Evolutionary conservation across 164 flowering plant genomes (phyloP).

Genomic region (Aristolochia californica): DNA sequence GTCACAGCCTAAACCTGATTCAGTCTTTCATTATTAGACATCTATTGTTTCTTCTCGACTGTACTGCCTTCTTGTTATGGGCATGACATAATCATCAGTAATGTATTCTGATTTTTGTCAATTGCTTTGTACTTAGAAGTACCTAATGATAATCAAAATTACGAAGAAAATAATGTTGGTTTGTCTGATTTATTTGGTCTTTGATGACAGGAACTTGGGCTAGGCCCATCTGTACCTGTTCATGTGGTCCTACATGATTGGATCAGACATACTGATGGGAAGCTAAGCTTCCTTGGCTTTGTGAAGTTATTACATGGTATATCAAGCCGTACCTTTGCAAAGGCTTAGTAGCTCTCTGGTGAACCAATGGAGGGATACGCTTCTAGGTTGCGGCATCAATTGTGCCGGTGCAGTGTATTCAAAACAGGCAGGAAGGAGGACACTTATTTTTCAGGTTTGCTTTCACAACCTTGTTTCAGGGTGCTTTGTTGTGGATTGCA

Average conservation of each 20-base stretch:
- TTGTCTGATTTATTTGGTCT: background rate
- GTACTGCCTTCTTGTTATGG: too few relatives aligned
- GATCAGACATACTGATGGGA: constrained; percentile 89
- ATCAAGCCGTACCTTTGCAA: constrained; percentile 49
- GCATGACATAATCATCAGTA: too few relatives aligned
- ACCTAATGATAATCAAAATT: background rate
- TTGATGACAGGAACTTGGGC: constrained; percentile 75
- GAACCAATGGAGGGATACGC: background rate
- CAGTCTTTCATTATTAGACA: too few relatives aligned
- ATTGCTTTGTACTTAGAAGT: too few relatives aligned
- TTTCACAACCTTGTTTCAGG: background rate
- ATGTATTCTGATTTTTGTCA: too few relatives aligned
- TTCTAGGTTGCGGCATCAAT: background rate
- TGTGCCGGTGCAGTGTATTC: background rate
- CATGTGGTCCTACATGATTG: constrained; percentile 87
- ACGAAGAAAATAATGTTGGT: background rate
- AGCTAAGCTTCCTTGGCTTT: constrained; percentile 91
- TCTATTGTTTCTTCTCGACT: too few relatives aligned
- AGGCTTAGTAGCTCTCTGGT: constrained; percentile 22
- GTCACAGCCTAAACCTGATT: too few relatives aligned
- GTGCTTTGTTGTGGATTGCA: background rate
- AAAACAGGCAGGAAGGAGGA: background rate
- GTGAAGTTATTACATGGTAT: constrained; percentile 78
- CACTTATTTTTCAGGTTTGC: background rate
- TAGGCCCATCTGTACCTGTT: constrained; percentile 75